These are phyloP conservation scores for Chaetomiaceae sp. DNA, from an alignment of 2,329 filamentous ascomycete genomes.

Conservation along the genomic window DNA sequence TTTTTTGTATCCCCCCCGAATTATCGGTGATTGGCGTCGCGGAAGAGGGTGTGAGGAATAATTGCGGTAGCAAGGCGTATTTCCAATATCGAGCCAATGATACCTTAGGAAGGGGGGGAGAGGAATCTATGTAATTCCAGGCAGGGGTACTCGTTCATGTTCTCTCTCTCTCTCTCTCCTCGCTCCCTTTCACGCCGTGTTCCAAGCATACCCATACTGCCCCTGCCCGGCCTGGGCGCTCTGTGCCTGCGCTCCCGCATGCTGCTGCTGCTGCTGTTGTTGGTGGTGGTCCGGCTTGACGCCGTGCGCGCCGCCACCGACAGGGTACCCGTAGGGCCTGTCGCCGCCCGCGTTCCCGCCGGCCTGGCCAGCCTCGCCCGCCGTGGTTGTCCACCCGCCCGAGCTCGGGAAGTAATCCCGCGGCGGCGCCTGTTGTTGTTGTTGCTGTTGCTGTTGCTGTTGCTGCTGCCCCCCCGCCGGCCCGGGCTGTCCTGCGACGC, in stretches of 20 bases:
- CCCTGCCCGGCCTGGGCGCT: constrained; percentile 1
- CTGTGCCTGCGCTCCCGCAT: too few species aligned
- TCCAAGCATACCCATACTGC: constrained; percentile 53
- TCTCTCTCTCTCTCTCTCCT: background rate
- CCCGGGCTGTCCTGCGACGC: background rate
- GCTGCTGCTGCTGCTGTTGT: too few species aligned
- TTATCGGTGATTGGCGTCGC: too few species aligned
- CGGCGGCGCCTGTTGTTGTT: constrained; percentile 30
- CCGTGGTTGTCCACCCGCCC: constrained; percentile 49
- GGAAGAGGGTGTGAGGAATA: too few species aligned
- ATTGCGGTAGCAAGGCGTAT: too few species aligned
- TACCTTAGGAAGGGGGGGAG: background rate
- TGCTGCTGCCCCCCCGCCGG: too few species aligned
- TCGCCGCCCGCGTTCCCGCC: constrained; percentile 32
- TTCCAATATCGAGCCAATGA: too few species aligned
- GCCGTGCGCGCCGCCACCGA: constrained; percentile 1
- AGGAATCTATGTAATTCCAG: too few species aligned
- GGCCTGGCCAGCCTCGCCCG: constrained; percentile 36
- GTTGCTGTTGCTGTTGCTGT: too few species aligned
- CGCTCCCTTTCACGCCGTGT: constrained; percentile 37
- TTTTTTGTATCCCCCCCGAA: too few species aligned
- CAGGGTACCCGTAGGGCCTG: constrained; percentile 46
- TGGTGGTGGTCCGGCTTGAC: constrained; percentile 3
- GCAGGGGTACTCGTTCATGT: too few species aligned
- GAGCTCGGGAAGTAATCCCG: constrained; percentile 48